Conservation (phyloP, 1,284 basidiomycete genomes). For the Ceratobasidium sp. region DNA sequence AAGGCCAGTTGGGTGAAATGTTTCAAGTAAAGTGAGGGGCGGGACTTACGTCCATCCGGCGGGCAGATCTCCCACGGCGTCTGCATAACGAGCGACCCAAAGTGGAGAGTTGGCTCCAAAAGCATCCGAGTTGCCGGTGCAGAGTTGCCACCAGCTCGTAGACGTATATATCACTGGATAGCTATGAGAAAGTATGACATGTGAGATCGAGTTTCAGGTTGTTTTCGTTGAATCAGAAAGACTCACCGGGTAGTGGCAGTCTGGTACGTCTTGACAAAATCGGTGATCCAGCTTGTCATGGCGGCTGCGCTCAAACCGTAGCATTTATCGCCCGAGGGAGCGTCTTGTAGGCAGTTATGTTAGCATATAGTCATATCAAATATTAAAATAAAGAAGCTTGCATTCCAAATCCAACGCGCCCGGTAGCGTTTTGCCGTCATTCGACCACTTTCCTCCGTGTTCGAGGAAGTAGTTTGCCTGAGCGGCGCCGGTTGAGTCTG, state of each 20-base stretch:
- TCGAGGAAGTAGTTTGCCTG: constrained; percentile 73
- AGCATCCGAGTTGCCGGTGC: constrained; percentile 60
- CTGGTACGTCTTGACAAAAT: constrained; percentile 74
- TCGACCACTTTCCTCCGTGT: constrained; percentile 72
- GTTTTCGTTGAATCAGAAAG: constrained; percentile 4
- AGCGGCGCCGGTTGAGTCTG: constrained; percentile 63
- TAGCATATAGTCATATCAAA: not conserved
- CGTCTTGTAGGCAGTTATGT: not conserved
- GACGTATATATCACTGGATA: constrained; percentile 49
- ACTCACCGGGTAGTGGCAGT: constrained; percentile 61
- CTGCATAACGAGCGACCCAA: constrained; percentile 70
- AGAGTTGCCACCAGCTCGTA: not conserved
- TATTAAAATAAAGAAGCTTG: no score
- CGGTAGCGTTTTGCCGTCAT: constrained; percentile 72
- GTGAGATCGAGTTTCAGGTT: not conserved
- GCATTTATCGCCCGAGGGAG: constrained; percentile 56
- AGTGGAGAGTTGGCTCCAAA: constrained; percentile 69
- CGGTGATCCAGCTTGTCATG: constrained; percentile 73
- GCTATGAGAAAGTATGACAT: not conserved
- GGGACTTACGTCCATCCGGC: constrained; percentile 64
- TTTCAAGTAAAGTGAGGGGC: no score
- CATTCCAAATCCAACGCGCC: constrained; percentile 72
- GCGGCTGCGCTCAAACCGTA: constrained; percentile 67
- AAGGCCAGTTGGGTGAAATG: not conserved
- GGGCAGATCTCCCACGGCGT: constrained; percentile 66